Base-by-base conservation (phyloP, 2,329 filamentous ascomycete genomes). In the Neonectria faginata region DNA sequence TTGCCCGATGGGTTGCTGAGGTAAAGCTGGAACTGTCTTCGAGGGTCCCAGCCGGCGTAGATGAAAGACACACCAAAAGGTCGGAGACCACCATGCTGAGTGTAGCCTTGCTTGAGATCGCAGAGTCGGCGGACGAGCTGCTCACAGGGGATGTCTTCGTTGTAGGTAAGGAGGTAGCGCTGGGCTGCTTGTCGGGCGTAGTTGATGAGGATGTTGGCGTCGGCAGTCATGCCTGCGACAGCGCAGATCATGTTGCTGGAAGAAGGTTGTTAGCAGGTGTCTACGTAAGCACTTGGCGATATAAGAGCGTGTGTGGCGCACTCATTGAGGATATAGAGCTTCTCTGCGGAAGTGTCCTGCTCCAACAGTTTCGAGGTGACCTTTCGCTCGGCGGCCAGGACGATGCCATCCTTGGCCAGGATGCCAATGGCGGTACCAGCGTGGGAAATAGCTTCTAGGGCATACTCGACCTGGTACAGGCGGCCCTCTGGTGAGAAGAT, bases 171-270 rank as follows among this genome's bases (percentile, higher is more conserved):
- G 79, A 99, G 95, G 84, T 99, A 98, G 78, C 92, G 90, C 84
- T 99, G 96, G 75, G 96, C 96, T 76, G 93, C 92, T 88, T 97
- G 93, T 75, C 96, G 94, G 79, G 96, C 97, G 83, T 97, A 97
- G 87, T 99, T 99, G 89, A 99, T 99, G 80, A 99, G 93, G 81
- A 99, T 99, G 86, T 99, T 99, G 81, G 96, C 96, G 79, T 99
- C 96, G 77, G 96, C 96, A 50, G 94, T 99, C 95, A 99, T 98
- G 78, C 96, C 96, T 75, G 96, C 96, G 65, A 99, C 96, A 67
- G 96, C 96, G 82, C 94, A 97, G 82, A 99, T 98, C 97, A 99
- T 99, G 86, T 99, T 99, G 85, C 95, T 98, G 71, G 27, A 41
- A 7, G 22, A 31, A 5, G 39, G 5, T 22, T 22, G 39, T 74